Evolutionary conservation across 2,329 filamentous ascomycete genomes (phyloP), one percentile per base, ranked within the genome.

Genomic region (Mollisia scopiformis): DNA sequence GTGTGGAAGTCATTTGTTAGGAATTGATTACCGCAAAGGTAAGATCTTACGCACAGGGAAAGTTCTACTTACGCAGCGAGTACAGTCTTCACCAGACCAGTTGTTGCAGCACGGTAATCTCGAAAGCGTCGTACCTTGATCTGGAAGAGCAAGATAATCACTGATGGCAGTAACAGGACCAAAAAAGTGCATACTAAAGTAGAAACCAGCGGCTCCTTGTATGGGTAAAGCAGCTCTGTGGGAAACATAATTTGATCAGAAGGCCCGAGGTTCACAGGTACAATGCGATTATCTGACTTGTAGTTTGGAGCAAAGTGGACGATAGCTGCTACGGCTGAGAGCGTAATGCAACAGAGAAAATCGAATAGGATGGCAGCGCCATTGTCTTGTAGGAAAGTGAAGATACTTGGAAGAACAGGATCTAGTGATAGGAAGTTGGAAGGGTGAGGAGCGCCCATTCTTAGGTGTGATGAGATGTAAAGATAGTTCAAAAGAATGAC

Each of bases 121-220:
- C 84, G 87, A 74, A 88, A 85, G 16, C 82, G 86, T 58, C 83
- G 81, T 49, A 89, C 78, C 57, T 87, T 84, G 67, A 90, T 80
- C 73, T 91, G 88, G 76, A 88, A 83, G 49, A 86, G 62, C 1
- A 88, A 74, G 66, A 92, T 85, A 70, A 89, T 78, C 84, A 84
- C 89, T 66, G 89, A 89, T 23, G 88, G 88, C 3, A 91, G 10
- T 6, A 64, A 10, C 5, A 10, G 23, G 16, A 25, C 21, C 6
- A 47, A 13, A 28, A 27, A 27, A 27, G 43, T 28, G 11, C 43
- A 47, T 28, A 47, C 16, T 5, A 13, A 27, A 23, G 43, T 27
- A 11, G 43, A 47, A 25, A 47, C 43, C 11, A 47, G 11, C 43
- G 43, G 21, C 25, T 27, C 43, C 43, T 47, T 47, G 10, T 16